Conservation (phyloP, 768 basidiomycete genomes). For the Leccinum aurantiacum region DNA sequence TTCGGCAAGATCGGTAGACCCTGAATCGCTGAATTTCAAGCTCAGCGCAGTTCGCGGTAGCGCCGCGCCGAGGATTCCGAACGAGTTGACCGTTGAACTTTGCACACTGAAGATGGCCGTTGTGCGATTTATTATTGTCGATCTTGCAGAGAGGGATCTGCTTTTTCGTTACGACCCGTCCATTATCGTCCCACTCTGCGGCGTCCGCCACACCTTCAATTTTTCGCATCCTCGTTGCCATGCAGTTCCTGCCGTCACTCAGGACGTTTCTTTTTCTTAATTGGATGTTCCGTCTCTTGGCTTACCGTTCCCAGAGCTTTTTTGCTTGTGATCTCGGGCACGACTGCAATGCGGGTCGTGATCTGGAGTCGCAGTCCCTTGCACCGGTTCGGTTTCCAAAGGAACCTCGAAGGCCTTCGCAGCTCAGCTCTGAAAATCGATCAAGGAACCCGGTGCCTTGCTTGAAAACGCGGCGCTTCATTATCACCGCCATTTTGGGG, state of each 20-base stretch:
- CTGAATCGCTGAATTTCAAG: conserved; percentile 19
- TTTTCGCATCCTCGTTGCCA: conserved; percentile 23
- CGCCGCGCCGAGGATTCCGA: conserved; percentile 21
- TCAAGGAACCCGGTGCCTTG: conserved; percentile 31
- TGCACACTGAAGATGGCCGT: too few species aligned
- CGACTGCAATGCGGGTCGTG: conserved; percentile 18
- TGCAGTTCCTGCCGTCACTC: conserved; percentile 18
- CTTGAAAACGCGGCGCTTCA: conserved; percentile 16
- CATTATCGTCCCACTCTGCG: conserved; percentile 20
- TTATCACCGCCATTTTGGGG: conserved; percentile 12
- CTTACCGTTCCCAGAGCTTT: conserved; percentile 16
- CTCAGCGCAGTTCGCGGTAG: conserved; percentile 12
- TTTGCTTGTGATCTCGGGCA: conserved; percentile 20
- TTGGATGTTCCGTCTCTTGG: conserved; percentile 17
- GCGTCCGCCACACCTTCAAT: conserved; percentile 23
- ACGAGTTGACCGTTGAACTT: conserved; percentile 14
- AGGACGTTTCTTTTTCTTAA: conserved; percentile 26
- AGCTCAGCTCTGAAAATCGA: conserved; percentile 26
- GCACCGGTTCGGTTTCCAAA: conserved; percentile 24
- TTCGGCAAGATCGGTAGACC: neutral
- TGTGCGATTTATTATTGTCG: neutral
- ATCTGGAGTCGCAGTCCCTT: conserved; percentile 26
- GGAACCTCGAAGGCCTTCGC: conserved; percentile 13
- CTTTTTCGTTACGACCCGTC: conserved; percentile 6
- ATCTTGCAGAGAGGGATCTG: conserved; percentile 15